A percentile compares a stretch with the other conserved stretches of the same genome.
These are phyloP conservation scores for Scenedesmus sp. DNA, from an alignment of 163 green algal species.

Conservation along the genomic window DNA sequence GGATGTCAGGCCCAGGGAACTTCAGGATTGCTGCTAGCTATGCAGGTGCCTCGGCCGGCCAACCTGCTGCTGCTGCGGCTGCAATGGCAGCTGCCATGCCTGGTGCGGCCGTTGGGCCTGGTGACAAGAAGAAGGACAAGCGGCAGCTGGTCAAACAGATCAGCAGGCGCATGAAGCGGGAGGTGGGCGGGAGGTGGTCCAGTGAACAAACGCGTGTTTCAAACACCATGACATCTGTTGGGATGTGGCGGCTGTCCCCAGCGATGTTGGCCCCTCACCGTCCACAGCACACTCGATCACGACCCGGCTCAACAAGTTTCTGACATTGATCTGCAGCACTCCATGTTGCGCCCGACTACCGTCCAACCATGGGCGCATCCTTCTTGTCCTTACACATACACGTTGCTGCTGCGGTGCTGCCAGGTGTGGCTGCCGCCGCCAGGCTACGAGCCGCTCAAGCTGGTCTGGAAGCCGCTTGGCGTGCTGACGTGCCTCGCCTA, in stretches of 20 bases:
- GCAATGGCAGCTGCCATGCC: not conserved
- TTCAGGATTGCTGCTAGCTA: not conserved
- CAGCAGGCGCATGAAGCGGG: constrained; percentile 31
- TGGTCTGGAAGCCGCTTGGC: constrained; percentile 26
- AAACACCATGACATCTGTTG: no score
- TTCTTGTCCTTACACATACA: no score
- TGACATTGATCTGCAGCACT: no score
- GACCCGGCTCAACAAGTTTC: no score
- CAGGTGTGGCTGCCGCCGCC: constrained; percentile 31
- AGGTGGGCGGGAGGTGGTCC: not conserved
- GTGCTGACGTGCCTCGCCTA: constrained; percentile 23
- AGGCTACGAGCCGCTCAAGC: not conserved
- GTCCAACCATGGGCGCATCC: no score
- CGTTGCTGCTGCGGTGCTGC: not conserved
- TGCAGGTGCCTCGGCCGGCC: not conserved
- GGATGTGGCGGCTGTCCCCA: no score
- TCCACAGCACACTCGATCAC: no score
- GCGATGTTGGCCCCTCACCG: no score
- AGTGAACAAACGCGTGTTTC: no score
- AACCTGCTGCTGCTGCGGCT: not conserved
- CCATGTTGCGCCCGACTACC: no score
- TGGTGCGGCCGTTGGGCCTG: not conserved
- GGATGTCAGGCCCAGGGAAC: not conserved
- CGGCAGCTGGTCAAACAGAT: constrained; percentile 20
- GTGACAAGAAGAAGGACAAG: not conserved